phyloP scores from a whole-genome alignment of 208 protist species.

The Leptomonas seymouri region DNA sequence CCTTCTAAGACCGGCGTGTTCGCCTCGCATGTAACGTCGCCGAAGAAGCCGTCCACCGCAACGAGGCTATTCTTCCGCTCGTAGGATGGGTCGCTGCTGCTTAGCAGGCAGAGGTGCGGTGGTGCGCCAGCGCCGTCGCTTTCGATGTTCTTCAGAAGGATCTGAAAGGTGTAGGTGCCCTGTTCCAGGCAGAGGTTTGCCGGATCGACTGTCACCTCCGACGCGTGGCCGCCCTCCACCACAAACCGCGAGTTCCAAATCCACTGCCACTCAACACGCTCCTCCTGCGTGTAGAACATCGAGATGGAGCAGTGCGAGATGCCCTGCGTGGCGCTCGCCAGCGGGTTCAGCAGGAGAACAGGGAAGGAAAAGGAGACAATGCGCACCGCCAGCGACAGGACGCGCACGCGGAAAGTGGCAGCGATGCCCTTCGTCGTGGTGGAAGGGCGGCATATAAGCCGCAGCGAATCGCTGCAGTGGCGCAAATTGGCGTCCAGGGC shows the following conservation, averaged over 20 bases:
- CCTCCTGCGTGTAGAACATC: slow-evolving; percentile 29
- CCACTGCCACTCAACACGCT: slow-evolving; percentile 41
- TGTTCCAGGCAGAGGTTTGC: slow-evolving; percentile 33
- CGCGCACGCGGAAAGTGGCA: slow-evolving; percentile 23
- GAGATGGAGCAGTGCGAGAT: slow-evolving; percentile 39
- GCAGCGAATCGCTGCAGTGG: slow-evolving; percentile 34
- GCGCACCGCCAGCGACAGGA: slow-evolving; percentile 30
- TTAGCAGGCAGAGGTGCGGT: slow-evolving; percentile 27
- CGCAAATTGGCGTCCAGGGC: slow-evolving; percentile 20
- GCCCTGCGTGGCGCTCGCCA: slow-evolving; percentile 20
- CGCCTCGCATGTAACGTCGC: slow-evolving; percentile 49
- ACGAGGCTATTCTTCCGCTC: slow-evolving; percentile 51
- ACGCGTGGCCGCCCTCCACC: slow-evolving; percentile 30
- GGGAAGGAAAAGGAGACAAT: slow-evolving; percentile 31
- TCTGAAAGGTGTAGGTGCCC: slow-evolving; percentile 40
- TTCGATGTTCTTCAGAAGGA: slow-evolving; percentile 39
- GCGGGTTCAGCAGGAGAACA: slow-evolving; percentile 26
- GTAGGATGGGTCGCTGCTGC: slow-evolving; percentile 35
- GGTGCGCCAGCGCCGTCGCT: slow-evolving; percentile 31
- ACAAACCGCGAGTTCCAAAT: slow-evolving; percentile 60
- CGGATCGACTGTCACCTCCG: slow-evolving; percentile 35
- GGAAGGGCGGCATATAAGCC: slow-evolving; percentile 31
- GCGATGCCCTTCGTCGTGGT: slow-evolving; percentile 25
- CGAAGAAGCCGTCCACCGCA: slow-evolving; percentile 51
- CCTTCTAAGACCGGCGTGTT: slow-evolving; percentile 48